Conservation (phyloP, 805 yeast genomes). For the Hanseniaspora hatyaiensis region DNA sequence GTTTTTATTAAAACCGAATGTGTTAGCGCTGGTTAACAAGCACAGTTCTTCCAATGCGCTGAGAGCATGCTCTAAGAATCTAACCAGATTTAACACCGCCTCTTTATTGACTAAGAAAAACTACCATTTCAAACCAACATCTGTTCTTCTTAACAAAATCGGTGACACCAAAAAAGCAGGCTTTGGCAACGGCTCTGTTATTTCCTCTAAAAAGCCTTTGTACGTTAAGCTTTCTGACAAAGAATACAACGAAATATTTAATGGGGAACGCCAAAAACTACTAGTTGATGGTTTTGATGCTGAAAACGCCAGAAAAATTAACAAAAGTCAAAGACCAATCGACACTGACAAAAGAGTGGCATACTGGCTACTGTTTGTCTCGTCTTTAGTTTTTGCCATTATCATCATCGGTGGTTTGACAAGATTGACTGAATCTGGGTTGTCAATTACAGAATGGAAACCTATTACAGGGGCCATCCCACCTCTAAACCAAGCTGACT, state of each 20-base stretch:
- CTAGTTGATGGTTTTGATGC: conserved; percentile 1
- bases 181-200: not conserved
- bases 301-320: conserved; percentile 18
- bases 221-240: conserved; percentile 5
- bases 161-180: not conserved
- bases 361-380: conserved; percentile 77
- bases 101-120: not conserved
- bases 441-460: conserved; percentile 95
- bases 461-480: conserved; percentile 95
- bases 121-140: not conserved
- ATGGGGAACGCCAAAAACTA: not conserved
- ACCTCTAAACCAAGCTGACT: conserved; percentile 65
- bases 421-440: conserved; percentile 87
- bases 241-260: conserved; percentile 6
- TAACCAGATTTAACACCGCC: not conserved
- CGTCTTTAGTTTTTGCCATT: conserved; percentile 84
- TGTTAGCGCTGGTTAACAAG: not conserved
- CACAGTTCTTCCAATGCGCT: not conserved
- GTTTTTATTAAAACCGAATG: not conserved
- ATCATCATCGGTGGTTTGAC: conserved; percentile 95
- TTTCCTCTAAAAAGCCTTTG: not conserved
- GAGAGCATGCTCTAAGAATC: not conserved
- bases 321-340: conserved; percentile 20
- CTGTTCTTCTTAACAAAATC: not conserved
- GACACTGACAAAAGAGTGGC: conserved; percentile 56